phyloP scores from a whole-genome alignment of 345 rosid genomes.

The Erysimum cheiranthoides region DNA sequence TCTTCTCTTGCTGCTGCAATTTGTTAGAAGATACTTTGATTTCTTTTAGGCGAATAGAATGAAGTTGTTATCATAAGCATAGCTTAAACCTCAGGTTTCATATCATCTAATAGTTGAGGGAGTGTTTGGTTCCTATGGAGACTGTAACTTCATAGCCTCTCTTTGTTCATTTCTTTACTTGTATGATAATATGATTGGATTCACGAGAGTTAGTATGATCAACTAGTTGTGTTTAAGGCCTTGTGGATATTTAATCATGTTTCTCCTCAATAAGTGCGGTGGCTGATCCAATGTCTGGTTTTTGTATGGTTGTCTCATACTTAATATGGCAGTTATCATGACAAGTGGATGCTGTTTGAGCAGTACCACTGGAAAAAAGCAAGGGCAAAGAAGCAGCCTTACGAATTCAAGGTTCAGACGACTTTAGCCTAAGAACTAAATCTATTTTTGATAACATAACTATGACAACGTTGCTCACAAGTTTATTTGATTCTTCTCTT shows the following conservation, averaged over 20 bases:
- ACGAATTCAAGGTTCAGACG: slow-evolving; percentile 69
- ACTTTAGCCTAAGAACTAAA: background rate
- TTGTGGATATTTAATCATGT: background rate
- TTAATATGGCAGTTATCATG: slow-evolving; percentile 77
- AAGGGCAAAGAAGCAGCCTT: slow-evolving; percentile 70
- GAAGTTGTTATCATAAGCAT: background rate
- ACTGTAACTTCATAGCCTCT: slow-evolving; percentile 6
- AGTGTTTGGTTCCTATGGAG: background rate
- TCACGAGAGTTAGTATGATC: background rate
- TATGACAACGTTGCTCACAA: background rate
- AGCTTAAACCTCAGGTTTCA: background rate
- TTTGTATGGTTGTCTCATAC: background rate
- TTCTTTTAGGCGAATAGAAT: background rate
- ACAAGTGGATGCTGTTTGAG: slow-evolving; percentile 84
- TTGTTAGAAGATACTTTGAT: background rate
- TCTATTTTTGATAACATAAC: background rate
- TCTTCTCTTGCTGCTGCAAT: background rate
- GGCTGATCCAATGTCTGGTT: background rate
- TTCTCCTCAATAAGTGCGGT: background rate
- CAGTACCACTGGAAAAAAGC: slow-evolving; percentile 90
- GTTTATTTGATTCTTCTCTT: slow-evolving; percentile 31
- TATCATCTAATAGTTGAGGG: background rate
- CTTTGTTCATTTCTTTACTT: slow-evolving; percentile 6
- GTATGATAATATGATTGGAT: background rate
- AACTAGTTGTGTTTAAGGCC: background rate